Percentiles rank a stretch among this genome's conserved stretches.
Evolutionary conservation across 2,329 filamentous ascomycete species (phyloP).

Genomic region (Penicillium capsulatum): DNA sequence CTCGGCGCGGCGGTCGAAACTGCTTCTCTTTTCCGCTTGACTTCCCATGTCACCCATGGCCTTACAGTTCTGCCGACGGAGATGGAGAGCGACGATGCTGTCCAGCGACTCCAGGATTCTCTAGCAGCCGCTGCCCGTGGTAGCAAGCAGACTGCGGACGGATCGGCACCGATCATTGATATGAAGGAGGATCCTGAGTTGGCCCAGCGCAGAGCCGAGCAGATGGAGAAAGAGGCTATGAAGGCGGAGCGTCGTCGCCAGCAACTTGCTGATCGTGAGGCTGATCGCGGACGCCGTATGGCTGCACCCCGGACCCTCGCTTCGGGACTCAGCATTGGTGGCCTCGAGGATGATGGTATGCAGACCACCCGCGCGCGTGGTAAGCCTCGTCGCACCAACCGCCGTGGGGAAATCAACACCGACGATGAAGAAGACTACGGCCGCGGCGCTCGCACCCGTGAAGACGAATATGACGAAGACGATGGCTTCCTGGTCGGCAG

Average conservation of each 20-base stretch:
- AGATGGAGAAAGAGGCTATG: constrained; percentile 55
- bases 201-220: constrained; percentile 56
- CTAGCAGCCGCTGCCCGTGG: constrained; percentile 54
- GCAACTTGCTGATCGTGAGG: constrained; percentile 53
- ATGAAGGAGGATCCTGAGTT: constrained; percentile 61
- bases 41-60: constrained; percentile 59
- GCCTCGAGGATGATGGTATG: constrained; percentile 55
- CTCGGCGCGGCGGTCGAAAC: constrained; percentile 57
- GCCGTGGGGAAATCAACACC: constrained; percentile 47
- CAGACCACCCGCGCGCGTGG: constrained; percentile 40
- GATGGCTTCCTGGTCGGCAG: constrained; percentile 67
- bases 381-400: constrained; percentile 39
- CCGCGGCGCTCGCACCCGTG: constrained; percentile 51
- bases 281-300: constrained; percentile 50
- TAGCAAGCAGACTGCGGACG: constrained; percentile 48
- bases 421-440: constrained; percentile 49
- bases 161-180: constrained; percentile 54
- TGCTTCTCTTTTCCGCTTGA: constrained; percentile 56
- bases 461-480: constrained; percentile 79
- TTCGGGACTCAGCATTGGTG: constrained; percentile 52
- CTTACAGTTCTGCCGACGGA: constrained; percentile 55
- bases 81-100: constrained; percentile 56
- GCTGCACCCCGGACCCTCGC: constrained; percentile 45
- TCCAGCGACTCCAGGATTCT: constrained; percentile 58
- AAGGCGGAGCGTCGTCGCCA: constrained; percentile 53